Percentiles rank a stretch among this genome's conserved stretches.
phyloP scores from a whole-genome alignment of 768 basidiomycete genomes.

The Boletus rex-veris region DNA sequence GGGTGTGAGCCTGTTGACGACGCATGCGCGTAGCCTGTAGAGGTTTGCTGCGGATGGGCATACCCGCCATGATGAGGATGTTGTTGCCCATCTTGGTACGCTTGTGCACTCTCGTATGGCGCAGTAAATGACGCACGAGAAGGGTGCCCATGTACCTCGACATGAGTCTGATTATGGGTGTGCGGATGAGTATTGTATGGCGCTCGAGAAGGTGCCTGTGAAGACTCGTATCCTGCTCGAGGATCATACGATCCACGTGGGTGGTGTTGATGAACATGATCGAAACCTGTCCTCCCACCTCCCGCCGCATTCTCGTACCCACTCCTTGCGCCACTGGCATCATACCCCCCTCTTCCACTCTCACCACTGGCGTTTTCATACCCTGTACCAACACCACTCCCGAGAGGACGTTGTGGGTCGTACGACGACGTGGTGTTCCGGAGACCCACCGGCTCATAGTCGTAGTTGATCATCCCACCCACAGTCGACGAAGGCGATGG shows the following conservation, averaged over 20 bases:
- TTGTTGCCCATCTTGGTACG: constrained; percentile 26
- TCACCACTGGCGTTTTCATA: constrained; percentile 19
- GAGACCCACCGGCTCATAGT: constrained; percentile 15
- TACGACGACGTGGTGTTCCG: constrained; percentile 17
- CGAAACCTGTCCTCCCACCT: constrained; percentile 16
- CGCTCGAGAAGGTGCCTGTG: constrained; percentile 20
- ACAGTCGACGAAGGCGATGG: constrained; percentile 14
- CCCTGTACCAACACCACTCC: constrained; percentile 1
- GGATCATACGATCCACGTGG: constrained; percentile 27
- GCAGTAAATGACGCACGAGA: constrained; percentile 19
- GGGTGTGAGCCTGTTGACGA: constrained; percentile 22
- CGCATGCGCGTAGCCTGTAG: constrained; percentile 16
- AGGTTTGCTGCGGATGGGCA: constrained; percentile 18
- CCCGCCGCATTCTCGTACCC: constrained; percentile 21
- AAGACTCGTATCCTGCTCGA: constrained; percentile 22
- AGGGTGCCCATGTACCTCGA: constrained; percentile 19
- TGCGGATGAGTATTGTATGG: constrained; percentile 17
- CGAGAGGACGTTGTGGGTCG: constrained; percentile 20
- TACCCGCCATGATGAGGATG: constrained; percentile 22
- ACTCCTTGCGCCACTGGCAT: constrained; percentile 10
- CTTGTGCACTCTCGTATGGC: constrained; percentile 26
- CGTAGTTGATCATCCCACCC: constrained; percentile 17
- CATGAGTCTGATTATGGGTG: constrained; percentile 16
- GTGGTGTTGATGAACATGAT: constrained; percentile 28
- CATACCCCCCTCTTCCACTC: constrained; percentile 21